These are phyloP conservation scores for Globisporangium cederbergense DNA, from an alignment of 352 stramenopile species.

Conservation along the genomic window DNA sequence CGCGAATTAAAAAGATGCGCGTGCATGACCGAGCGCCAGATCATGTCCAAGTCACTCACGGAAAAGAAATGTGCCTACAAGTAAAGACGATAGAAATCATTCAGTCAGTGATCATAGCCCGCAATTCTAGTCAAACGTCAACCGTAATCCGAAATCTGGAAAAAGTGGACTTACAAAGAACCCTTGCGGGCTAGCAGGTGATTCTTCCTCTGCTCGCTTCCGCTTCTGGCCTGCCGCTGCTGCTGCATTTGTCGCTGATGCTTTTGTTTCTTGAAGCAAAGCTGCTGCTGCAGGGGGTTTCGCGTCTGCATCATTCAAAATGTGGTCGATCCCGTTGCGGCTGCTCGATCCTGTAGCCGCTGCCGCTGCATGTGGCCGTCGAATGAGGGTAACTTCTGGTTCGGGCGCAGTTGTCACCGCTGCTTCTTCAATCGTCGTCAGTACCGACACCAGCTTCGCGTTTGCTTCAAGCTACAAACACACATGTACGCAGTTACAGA, in stretches of 20 bases:
- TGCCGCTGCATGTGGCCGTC: background rate
- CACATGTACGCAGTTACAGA: background rate
- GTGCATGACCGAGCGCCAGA: constrained; percentile 62
- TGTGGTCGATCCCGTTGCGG: constrained; percentile 11
- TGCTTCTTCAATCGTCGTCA: constrained; percentile 4
- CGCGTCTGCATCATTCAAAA: constrained; percentile 12
- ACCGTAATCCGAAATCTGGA: background rate
- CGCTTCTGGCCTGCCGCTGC: constrained; percentile 11
- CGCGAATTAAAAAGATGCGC: constrained; percentile 53
- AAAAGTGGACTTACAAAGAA: constrained; percentile 15
- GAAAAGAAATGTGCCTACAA: constrained; percentile 53
- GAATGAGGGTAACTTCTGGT: background rate
- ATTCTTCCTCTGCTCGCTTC: constrained; percentile 13
- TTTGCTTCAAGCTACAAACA: constrained; percentile 12
- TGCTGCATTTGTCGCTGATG: background rate
- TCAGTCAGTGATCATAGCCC: background rate
- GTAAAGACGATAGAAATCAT: background rate
- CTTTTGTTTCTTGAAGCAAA: constrained; percentile 2
- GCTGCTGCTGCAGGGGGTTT: background rate
- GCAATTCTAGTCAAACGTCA: background rate
- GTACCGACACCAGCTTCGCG: constrained; percentile 15
- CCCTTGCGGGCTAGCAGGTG: background rate
- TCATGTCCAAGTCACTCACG: constrained; percentile 50
- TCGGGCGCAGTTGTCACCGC: background rate
- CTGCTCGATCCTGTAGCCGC: background rate